Evolutionary conservation across 345 rosid genomes (phyloP), one percentile per base, ranked within the genome.

Genomic region (Rhodamnia rubescens): DNA sequence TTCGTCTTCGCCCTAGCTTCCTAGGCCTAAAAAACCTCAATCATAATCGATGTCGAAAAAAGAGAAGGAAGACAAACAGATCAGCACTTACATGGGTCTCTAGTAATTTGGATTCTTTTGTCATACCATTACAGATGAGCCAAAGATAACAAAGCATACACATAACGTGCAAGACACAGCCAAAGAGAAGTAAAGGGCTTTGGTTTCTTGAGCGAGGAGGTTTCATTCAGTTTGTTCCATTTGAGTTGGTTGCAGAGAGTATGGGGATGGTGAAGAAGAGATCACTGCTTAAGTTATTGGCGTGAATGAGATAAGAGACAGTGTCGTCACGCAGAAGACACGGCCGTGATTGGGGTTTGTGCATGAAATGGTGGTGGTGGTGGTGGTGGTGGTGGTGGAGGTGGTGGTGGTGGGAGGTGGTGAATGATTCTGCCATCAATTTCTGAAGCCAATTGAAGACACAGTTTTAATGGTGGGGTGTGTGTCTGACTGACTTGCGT

Each of bases 361-460:
- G 78, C 78, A 69, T 69, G 78, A 36, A 69, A 69, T 69, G 78
- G 78, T 18, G 78, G 47, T 69, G 74, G 20, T 13, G 16, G 36
- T n/a, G 69, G 69, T 13, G 69, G 69, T 26, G 40, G 40, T 36
- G 40, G 50, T 44, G n/a, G n/a, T 20, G 74, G 74, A 6, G 74
- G 42, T 61, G 74, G 74, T 36, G 50, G 50, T 44, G n/a, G n/a
- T 20, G 82, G 51, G 26, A 42, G 51, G 82, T 56, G 29, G 36
- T 78, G 61, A 64, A 80, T 44, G 83, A 78, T 85, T 88, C 52
- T 88, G 93, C 86, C 92, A 88, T 89, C 90, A 91, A 88, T 86
- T 87, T 90, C 89, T 81, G 92, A 88, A 88, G 90, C 90, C 84
- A 87, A 86, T 87, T 86, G 91, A 75, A 87, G 83, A 88, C 92